phyloP scores from a whole-genome alignment of 2,329 filamentous ascomycete species.

The Diaporthe australafricana region DNA sequence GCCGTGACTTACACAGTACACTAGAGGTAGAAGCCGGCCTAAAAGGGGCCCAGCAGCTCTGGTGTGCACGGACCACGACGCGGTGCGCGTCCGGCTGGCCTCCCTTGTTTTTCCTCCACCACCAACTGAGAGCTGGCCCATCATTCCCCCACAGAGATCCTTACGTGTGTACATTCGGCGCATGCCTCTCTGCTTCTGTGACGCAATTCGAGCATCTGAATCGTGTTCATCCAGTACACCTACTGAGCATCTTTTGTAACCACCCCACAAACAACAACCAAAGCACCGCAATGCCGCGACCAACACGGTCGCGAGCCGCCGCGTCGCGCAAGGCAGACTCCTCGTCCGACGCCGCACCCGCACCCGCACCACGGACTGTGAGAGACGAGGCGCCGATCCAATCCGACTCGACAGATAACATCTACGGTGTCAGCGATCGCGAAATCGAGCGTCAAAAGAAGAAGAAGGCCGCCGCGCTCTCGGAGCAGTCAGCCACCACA shows the following conservation, averaged over 20 bases:
- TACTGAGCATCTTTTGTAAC: slow-evolving; percentile 5
- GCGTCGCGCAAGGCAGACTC: slow-evolving; percentile 38
- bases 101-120: slow-evolving; percentile 35
- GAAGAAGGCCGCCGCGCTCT: slow-evolving; percentile 40
- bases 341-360: slow-evolving; percentile 37
- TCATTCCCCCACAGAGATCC: slow-evolving; percentile 17
- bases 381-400: slow-evolving; percentile 33
- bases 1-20: neutral
- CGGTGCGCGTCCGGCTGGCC: slow-evolving; percentile 33
- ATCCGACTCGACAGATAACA: slow-evolving; percentile 40
- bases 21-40: neutral
- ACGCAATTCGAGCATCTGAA: slow-evolving; percentile 10
- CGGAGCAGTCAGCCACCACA: slow-evolving; percentile 26
- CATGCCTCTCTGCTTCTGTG: slow-evolving; percentile 19
- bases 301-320: slow-evolving; percentile 46
- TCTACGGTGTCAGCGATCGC: slow-evolving; percentile 50
- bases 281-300: slow-evolving; percentile 45
- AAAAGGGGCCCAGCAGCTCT: neutral
- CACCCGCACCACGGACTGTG: slow-evolving; percentile 20
- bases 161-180: slow-evolving; percentile 18
- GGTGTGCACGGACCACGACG: slow-evolving; percentile 32
- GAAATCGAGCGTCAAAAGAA: slow-evolving; percentile 41
- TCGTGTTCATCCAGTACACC: neutral
- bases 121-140: slow-evolving; percentile 27
- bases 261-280: slow-evolving; percentile 1